Conservation (phyloP, 2,329 filamentous ascomycete species). For the Fusarium sp. region DNA sequence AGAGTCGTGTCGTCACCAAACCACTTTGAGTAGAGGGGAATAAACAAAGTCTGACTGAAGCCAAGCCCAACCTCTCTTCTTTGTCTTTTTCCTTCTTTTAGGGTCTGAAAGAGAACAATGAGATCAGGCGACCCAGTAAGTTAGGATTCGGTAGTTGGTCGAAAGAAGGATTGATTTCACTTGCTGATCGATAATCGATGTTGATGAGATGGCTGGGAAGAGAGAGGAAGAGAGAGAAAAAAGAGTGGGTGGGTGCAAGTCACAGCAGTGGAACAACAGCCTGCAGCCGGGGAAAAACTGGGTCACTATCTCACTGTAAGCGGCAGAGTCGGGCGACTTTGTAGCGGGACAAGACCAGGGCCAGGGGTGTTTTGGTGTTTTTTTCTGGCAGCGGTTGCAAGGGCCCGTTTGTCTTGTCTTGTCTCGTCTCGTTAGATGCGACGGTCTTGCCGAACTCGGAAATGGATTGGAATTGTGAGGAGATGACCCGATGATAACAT, state of each 20-base stretch:
- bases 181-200: constrained; percentile 6
- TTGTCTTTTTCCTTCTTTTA: neutral
- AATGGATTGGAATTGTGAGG: constrained; percentile 14
- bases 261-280: constrained; percentile 16
- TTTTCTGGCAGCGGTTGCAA: neutral
- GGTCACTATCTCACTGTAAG: constrained; percentile 17
- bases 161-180: neutral
- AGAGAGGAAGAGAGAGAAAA: neutral
- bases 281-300: constrained; percentile 28
- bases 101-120: neutral
- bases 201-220: constrained; percentile 14
- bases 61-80: constrained; percentile 23
- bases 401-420: neutral
- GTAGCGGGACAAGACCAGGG: neutral
- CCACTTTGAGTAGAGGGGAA: constrained; percentile 15
- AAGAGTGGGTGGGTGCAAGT: constrained; percentile 9
- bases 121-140: neutral
- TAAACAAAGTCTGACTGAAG: constrained; percentile 9
- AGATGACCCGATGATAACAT: constrained; percentile 12
- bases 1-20: constrained; percentile 39
- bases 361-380: neutral
- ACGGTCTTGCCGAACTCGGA: neutral
- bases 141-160: neutral
- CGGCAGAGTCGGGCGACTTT: constrained; percentile 22
- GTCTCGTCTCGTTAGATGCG: neutral